phyloP scores from a whole-genome alignment of 306 rosid species.

The Rosa chinensis region DNA sequence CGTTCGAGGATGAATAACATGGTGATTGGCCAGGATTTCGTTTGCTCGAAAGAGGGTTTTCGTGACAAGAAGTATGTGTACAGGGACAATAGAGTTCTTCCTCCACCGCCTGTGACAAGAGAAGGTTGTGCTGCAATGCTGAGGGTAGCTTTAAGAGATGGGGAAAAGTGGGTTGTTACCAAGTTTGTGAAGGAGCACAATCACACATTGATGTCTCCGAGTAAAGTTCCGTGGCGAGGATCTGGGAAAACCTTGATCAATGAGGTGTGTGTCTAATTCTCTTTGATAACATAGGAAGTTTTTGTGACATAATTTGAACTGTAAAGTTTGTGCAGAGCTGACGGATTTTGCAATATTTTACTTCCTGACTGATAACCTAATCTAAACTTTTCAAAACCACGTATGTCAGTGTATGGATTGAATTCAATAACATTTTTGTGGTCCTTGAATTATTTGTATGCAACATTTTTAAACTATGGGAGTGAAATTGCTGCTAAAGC shows the following conservation, averaged over 20 bases:
- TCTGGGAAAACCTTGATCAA: conserved; percentile 12
- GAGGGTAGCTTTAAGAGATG: conserved; percentile 31
- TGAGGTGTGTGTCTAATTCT: conserved; percentile 26
- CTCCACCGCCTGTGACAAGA: conserved; percentile 32
- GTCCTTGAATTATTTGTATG: background rate
- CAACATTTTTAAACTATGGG: background rate
- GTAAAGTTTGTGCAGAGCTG: background rate
- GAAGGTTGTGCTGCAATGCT: conserved; percentile 33
- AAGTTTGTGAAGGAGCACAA: conserved; percentile 22
- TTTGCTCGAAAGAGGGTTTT: conserved; percentile 31
- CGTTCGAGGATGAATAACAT: conserved; percentile 27
- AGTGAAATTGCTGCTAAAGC: background rate
- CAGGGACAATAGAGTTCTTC: conserved; percentile 33
- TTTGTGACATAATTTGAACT: background rate
- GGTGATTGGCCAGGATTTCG: conserved; percentile 34
- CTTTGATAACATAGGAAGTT: background rate
- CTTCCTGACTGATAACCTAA: background rate
- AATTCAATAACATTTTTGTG: background rate
- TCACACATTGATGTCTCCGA: conserved; percentile 26
- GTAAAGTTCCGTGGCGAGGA: conserved; percentile 32
- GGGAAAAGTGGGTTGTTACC: conserved; percentile 27
- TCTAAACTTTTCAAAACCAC: background rate
- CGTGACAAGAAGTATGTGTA: conserved; percentile 26
- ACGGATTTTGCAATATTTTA: background rate
- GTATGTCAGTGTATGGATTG: background rate